phyloP scores from a whole-genome alignment of 106 monocot species.

The Acorus gramineus region DNA sequence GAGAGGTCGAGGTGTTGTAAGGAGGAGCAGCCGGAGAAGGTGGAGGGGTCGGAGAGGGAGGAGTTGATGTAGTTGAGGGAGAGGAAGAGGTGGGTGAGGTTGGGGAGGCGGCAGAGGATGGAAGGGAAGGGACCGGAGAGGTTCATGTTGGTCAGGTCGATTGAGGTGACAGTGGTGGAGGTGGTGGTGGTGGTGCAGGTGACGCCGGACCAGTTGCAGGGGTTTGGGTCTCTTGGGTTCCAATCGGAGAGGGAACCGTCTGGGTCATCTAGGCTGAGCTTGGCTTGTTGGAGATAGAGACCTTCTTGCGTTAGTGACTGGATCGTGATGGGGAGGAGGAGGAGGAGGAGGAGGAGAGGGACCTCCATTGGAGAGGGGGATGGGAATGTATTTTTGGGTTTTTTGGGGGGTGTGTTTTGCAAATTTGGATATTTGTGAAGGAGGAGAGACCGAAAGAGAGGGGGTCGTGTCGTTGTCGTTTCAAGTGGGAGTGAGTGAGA shows the following conservation, averaged over 20 bases:
- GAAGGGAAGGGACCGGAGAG: conserved; percentile 27
- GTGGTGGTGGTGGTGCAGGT: conserved; percentile 11
- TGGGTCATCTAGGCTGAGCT: conserved; percentile 23
- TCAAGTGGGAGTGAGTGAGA: too few relatives aligned
- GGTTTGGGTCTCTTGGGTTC: conserved; percentile 17
- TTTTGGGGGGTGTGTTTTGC: too few relatives aligned
- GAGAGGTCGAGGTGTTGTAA: conserved; percentile 57
- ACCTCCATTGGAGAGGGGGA: too few relatives aligned
- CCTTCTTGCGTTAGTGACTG: conserved; percentile 12
- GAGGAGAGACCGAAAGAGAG: too few relatives aligned
- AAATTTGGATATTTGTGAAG: too few relatives aligned
- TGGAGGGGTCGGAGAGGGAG: conserved; percentile 28
- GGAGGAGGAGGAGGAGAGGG: background rate
- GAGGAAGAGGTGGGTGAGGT: conserved; percentile 42
- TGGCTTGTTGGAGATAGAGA: conserved; percentile 20
- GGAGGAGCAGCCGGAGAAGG: conserved; percentile 21
- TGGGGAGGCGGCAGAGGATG: conserved; percentile 32
- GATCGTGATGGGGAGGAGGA: background rate
- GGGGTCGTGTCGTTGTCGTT: too few relatives aligned
- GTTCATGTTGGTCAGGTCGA: conserved; percentile 18
- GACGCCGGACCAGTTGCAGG: conserved; percentile 42
- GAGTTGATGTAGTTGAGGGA: conserved; percentile 39
- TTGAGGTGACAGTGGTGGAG: conserved; percentile 6
- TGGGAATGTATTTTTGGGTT: too few relatives aligned
- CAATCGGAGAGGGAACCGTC: conserved; percentile 27